Percentiles rank a stretch among this genome's conserved stretches.
These are phyloP conservation scores for Delphinella strobiligena DNA, from an alignment of 2,329 filamentous ascomycete genomes.

Conservation along the genomic window DNA sequence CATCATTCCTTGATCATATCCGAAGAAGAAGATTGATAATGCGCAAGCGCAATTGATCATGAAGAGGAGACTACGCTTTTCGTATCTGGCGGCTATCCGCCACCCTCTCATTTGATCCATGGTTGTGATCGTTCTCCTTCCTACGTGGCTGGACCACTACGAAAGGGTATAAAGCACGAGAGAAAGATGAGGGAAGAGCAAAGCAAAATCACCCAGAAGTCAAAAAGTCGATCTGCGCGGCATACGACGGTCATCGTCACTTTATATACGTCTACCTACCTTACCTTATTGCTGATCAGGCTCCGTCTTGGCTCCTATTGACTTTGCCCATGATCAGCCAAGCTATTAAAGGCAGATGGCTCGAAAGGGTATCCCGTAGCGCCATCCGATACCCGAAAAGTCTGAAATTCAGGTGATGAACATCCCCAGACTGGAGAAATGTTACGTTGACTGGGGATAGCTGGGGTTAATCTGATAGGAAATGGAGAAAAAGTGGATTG, in stretches of 20 bases:
- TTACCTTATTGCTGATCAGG: no score
- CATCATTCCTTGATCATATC: slow-evolving; percentile 45
- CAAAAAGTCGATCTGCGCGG: no score
- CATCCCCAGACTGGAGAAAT: neutral
- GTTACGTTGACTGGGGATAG: neutral
- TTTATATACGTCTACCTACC: no score
- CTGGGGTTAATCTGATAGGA: neutral
- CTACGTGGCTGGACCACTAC: neutral
- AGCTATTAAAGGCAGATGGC: neutral
- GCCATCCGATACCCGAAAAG: no score
- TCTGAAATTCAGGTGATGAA: no score
- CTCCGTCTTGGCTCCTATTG: no score
- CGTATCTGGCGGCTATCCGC: slow-evolving; percentile 25
- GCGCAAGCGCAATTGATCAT: slow-evolving; percentile 52
- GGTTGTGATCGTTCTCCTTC: neutral
- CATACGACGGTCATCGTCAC: no score
- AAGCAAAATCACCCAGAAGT: neutral
- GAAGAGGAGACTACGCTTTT: slow-evolving; percentile 46
- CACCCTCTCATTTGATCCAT: slow-evolving; percentile 16
- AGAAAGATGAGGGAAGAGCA: neutral
- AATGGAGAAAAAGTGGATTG: neutral
- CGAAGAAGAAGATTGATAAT: slow-evolving; percentile 20
- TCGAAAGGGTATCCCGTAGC: neutral
- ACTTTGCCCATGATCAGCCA: neutral
- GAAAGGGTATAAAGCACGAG: neutral